phyloP scores from a whole-genome alignment of 305 asterid genomes.

The Solanum aculeatissimum region DNA sequence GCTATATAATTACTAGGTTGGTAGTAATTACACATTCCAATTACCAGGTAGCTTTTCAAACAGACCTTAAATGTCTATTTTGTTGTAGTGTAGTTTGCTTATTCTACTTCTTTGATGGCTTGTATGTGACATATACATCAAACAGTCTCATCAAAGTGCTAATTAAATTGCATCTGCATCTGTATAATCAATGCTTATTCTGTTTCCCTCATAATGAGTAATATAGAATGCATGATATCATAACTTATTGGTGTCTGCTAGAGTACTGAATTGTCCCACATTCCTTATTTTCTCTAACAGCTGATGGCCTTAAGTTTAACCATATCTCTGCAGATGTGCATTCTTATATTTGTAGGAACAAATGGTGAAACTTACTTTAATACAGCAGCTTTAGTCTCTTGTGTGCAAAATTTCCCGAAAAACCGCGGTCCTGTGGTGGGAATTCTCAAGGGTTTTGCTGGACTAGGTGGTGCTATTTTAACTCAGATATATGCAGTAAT shows the following conservation, averaged over 20 bases:
- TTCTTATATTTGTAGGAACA: conserved; percentile 40
- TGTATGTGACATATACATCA: no score
- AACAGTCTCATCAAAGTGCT: no score
- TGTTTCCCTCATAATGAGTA: no score
- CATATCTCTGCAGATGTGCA: conserved; percentile 23
- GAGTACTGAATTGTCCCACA: background rate
- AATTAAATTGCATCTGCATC: no score
- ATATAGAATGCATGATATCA: background rate
- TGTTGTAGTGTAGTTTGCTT: no score
- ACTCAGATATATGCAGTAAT: conserved; percentile 34
- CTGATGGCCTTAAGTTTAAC: background rate
- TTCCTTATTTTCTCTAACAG: background rate
- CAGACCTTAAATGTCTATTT: no score
- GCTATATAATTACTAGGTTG: no score
- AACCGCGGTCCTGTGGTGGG: conserved; percentile 45
- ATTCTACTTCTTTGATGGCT: no score
- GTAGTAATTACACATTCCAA: no score
- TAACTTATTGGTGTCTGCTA: background rate
- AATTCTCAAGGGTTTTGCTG: conserved; percentile 44
- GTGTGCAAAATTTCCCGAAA: conserved; percentile 45
- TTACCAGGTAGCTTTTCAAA: no score
- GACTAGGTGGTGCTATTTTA: conserved; percentile 37
- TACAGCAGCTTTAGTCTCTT: conserved; percentile 37
- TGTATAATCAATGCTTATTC: no score
- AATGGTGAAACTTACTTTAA: conserved; percentile 48